phyloP scores from a whole-genome alignment of 129 eudicot genomes.

The Dittrichia graveolens region DNA sequence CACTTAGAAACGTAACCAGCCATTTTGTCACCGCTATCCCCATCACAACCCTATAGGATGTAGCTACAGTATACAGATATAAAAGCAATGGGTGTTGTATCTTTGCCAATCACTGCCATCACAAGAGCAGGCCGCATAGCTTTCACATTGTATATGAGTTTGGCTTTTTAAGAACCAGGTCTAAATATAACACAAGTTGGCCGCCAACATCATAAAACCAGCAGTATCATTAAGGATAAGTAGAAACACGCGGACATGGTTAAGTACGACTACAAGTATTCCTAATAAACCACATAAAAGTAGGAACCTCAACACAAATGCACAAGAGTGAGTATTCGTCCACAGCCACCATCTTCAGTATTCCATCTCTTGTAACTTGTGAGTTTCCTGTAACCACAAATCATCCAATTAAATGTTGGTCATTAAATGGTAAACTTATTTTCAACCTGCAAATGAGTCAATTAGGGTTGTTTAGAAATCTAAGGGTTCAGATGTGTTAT shows the following conservation, averaged over 20 bases:
- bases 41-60: too few relatives aligned
- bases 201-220: slow-evolving; percentile 12
- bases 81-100: not conserved
- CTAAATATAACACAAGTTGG: slow-evolving; percentile 19
- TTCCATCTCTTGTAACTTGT: slow-evolving; percentile 15
- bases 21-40: too few relatives aligned
- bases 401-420: not conserved
- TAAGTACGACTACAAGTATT: slow-evolving; percentile 26
- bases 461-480: not conserved
- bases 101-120: not conserved
- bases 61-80: not conserved
- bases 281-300: slow-evolving; percentile 27
- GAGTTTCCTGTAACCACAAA: slow-evolving; percentile 18
- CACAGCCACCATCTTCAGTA: slow-evolving; percentile 30
- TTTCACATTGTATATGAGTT: slow-evolving; percentile 18
- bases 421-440: not conserved
- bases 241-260: slow-evolving; percentile 21
- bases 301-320: slow-evolving; percentile 15
- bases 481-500: not conserved
- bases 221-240: slow-evolving; percentile 5
- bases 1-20: too few relatives aligned
- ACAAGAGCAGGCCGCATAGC: slow-evolving; percentile 6
- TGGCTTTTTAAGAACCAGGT: slow-evolving; percentile 1
- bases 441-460: not conserved
- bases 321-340: slow-evolving; percentile 11